phyloP scores from a whole-genome alignment of 2,329 filamentous ascomycete species.

The Paecilomyces sp. region DNA sequence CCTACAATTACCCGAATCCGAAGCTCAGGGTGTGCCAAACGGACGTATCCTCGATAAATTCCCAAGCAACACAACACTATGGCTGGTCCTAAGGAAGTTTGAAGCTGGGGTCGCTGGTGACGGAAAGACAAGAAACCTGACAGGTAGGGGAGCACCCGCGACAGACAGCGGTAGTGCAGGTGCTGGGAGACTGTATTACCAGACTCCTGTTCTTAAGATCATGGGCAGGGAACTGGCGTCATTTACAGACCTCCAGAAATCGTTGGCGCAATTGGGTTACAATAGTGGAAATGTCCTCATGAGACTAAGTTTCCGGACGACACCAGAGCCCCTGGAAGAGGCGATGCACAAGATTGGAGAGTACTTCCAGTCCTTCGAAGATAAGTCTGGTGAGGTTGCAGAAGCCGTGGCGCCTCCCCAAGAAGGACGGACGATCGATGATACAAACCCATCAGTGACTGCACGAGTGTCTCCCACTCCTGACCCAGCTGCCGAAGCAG shows the following conservation, averaged over 20 bases:
- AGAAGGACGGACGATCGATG: neutral
- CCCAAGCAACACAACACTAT: constrained; percentile 78
- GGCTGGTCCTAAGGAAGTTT: constrained; percentile 84
- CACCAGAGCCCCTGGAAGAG: constrained; percentile 71
- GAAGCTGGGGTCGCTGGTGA: constrained; percentile 65
- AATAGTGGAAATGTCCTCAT: constrained; percentile 77
- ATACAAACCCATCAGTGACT: constrained; percentile 4
- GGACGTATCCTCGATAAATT: constrained; percentile 76
- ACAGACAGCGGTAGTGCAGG: constrained; percentile 46
- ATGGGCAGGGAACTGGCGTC: constrained; percentile 72
- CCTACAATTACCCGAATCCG: constrained; percentile 71
- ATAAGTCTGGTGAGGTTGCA: constrained; percentile 14
- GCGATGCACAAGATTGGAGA: constrained; percentile 74
- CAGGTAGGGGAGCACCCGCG: constrained; percentile 65
- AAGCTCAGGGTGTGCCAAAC: constrained; percentile 55
- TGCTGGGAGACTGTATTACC: constrained; percentile 76
- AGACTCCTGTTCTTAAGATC: constrained; percentile 76
- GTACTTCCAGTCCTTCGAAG: constrained; percentile 56
- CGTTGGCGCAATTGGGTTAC: constrained; percentile 76
- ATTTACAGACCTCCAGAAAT: constrained; percentile 81
- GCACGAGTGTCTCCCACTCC: constrained; percentile 5
- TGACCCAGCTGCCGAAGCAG: constrained; percentile 9
- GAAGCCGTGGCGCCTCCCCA: constrained; percentile 8
- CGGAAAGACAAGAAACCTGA: constrained; percentile 66
- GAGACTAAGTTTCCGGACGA: constrained; percentile 67